phyloP scores from a whole-genome alignment of 345 rosid genomes.

The Lumnitzera racemosa region DNA sequence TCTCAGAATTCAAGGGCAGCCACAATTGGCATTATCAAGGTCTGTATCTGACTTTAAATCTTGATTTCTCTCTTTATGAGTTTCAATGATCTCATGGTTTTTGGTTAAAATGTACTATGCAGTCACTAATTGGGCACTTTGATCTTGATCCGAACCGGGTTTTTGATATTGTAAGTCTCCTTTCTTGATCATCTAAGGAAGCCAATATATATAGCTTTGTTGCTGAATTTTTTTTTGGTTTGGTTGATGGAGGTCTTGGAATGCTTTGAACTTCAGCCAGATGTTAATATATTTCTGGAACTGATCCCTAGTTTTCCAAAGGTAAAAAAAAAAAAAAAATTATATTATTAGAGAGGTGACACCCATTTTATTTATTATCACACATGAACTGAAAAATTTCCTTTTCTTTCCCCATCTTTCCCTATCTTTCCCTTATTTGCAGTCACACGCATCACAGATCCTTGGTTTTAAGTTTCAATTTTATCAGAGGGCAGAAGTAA shows the following conservation, averaged over 20 bases:
- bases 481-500: conserved; percentile 87
- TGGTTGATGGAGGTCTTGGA: conserved; percentile 66
- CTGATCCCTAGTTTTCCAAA: conserved; percentile 93
- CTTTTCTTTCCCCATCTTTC: no score
- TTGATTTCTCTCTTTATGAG: conserved; percentile 4
- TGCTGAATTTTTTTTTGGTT: conserved; percentile 15
- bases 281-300: conserved; percentile 58
- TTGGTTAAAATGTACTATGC: conserved; percentile 25
- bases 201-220: conserved; percentile 8
- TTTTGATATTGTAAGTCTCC: conserved; percentile 88
- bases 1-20: conserved; percentile 57
- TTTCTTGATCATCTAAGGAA: conserved; percentile 5
- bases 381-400: no score
- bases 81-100: conserved; percentile 10
- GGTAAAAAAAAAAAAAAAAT: conserved; percentile 29
- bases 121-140: conserved; percentile 98
- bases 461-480: conserved; percentile 97
- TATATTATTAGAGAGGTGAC: no score
- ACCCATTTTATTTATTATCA: no score
- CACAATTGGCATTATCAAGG: conserved; percentile 94
- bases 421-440: conserved; percentile 22
- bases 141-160: conserved; percentile 99
- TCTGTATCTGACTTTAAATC: conserved; percentile 18
- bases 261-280: conserved; percentile 88
- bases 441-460: conserved; percentile 99